Base-by-base conservation (phyloP, 257 asterid genomes). In the Leonotis leonurus region DNA sequence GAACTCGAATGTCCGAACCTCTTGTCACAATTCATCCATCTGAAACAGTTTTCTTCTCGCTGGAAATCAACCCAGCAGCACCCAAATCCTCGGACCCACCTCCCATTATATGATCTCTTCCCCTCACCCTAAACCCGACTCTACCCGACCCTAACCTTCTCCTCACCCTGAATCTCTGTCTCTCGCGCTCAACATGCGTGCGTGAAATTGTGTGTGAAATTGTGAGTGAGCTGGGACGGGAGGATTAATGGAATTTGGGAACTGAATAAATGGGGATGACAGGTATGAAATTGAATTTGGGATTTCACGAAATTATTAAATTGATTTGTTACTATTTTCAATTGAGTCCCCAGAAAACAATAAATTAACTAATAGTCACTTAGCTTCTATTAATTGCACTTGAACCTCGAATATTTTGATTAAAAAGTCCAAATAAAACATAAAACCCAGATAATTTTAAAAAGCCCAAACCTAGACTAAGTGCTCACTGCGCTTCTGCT, bases 41-140 rank as follows among this genome's bases (percentile, higher is more conserved):
- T 56, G 29, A 55, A 55, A 13, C 17, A 36, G 58, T 8, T 11
- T 25, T 51, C 56, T 22, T 22, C 61, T 14, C 30, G 30, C 62
- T 32, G 32, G 48, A 35, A 56, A 56, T 56, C 62, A 35, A 22
- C 48, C 49, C 35, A 57, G 36, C 63, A 56, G 63, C 63, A 20
- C 21, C 49, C 49, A 57, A 20, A 57, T 20, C 33, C 12, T 48
- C 49, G 58, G 36, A 6, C 35, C 18, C 36, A 51, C 7, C 24
- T 5, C 30, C 49, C 49, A 12, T 21, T 36, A 1, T 21, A n/a
- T 8, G n/a, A 57, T 12, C 50, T 35, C 18, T 5, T 22, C 46
- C 21, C 63, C 62, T 56, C 62, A 35, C 35, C 9, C 6, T 21
- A 33, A 33, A 56, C 62, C 12, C 46, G 30, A 12, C 46, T 33